phyloP scores from a whole-genome alignment of 1,139 yeast species.

The Pichia kudriavzevii region DNA sequence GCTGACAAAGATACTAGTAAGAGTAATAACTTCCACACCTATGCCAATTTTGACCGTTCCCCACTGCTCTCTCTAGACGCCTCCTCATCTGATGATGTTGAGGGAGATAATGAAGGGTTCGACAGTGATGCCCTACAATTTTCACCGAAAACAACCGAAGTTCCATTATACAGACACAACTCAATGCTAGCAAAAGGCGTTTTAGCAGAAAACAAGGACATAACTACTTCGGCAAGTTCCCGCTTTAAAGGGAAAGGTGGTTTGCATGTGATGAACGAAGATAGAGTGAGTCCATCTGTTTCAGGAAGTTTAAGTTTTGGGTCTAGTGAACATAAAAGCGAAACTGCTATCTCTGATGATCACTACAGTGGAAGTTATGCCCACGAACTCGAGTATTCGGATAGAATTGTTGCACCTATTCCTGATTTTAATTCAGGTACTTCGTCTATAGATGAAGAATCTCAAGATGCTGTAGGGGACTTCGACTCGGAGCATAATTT shows the following conservation, averaged over 20 bases:
- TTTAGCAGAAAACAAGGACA: conserved; percentile 1
- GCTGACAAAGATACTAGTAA: conserved; percentile 2
- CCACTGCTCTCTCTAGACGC: no score
- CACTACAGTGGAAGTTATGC: conserved; percentile 2
- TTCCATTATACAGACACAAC: conserved; percentile 8
- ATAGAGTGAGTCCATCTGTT: no score
- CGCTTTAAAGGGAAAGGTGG: conserved; percentile 1
- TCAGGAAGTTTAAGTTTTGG: no score
- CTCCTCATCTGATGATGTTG: conserved; percentile 4
- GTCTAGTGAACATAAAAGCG: no score
- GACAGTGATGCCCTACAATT: conserved; percentile 6
- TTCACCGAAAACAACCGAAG: conserved; percentile 8
- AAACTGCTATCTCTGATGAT: conserved; percentile 4
- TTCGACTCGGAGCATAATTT: background rate
- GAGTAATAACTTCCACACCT: no score
- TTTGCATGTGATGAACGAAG: no score
- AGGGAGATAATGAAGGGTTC: conserved; percentile 1
- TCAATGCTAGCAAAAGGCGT: conserved; percentile 6
- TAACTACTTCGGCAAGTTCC: conserved; percentile 1
- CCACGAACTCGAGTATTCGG: background rate
- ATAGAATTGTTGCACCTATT: conserved; percentile 3
- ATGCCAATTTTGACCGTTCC: no score
- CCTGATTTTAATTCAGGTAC: conserved; percentile 4
- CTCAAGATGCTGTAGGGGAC: background rate
- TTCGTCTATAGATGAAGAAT: background rate